Evolutionary conservation across 2,329 filamentous ascomycete species (phyloP), one percentile per base, ranked within the genome.

Genomic region (Fusarium illudens): DNA sequence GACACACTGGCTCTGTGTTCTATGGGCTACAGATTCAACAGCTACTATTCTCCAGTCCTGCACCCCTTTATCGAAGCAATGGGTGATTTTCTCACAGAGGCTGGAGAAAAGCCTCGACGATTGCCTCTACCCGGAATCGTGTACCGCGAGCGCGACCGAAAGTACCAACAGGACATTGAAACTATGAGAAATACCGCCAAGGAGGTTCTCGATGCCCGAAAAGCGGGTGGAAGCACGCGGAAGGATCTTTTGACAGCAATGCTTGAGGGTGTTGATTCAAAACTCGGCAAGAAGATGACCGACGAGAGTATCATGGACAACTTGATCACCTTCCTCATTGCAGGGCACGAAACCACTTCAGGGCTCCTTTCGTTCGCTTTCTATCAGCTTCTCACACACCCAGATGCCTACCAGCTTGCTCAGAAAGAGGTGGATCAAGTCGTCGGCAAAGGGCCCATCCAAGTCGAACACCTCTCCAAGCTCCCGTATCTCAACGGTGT

Each of bases 241-340:
- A 51, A 51, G 48, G 48, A 51, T 4, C 30, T 51, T 0, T 82
- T 93, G 5, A 91, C 87, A 60, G 87, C 89, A 19, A 91, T 94
- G 89, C 78, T 94, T 37, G 81, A 87, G 9, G 89, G 89, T 0
- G 84, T 83, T 9, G 91, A 93, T 73, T 83, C 88, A 1, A 86
- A 88, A 77, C 92, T 90, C 4, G 89, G 90, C 10, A 81, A 88
- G 68, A 84, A 83, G n/a, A 80, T 93, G 73, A 84, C 80, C 1
- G 87, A 91, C 62, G 80, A 84, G 12, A 85, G 82, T 53, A 90
- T 92, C 68, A 84, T 87, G 19, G 83, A 90, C 73, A 91, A 93
- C 68, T 86, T 93, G 79, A 88, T 91, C 59, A 92, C 90, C 0
- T 92, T 92, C 67, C 76, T 92, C 12, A 88, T 90, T 68, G 89